A percentile compares a stretch with the other conserved stretches of the same genome.
phyloP scores from a whole-genome alignment of 2,329 filamentous ascomycete genomes.

The Thyridium curvatum region DNA sequence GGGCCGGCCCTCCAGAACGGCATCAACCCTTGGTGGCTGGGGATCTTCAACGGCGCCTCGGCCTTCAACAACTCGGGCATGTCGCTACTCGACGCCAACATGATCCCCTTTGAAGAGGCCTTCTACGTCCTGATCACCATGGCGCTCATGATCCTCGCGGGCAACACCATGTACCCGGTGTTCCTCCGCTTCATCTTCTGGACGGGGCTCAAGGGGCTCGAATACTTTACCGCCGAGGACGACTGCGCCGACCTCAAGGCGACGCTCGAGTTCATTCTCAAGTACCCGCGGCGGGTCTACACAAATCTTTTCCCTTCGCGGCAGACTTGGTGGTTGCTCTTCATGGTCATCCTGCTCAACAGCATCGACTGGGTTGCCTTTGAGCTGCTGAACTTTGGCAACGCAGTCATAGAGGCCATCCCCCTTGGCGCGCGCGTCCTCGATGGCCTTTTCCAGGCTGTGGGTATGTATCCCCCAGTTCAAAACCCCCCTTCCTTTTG shows the following conservation, averaged over 20 bases:
- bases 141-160: conserved; percentile 54
- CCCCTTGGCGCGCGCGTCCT: conserved; percentile 48
- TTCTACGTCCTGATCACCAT: conserved; percentile 46
- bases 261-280: conserved; percentile 47
- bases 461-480: conserved; percentile 29
- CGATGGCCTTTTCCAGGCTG: conserved; percentile 59
- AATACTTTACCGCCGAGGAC: conserved; percentile 26
- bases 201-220: conserved; percentile 36
- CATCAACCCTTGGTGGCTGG: conserved; percentile 62
- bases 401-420: conserved; percentile 45
- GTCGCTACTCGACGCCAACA: conserved; percentile 60
- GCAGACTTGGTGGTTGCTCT: conserved; percentile 61
- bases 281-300: conserved; percentile 52
- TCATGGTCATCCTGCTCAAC: conserved; percentile 54
- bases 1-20: conserved; percentile 45
- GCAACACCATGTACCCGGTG: conserved; percentile 60
- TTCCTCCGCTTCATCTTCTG: conserved; percentile 57
- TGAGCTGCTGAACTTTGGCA: conserved; percentile 59
- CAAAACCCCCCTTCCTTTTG: neutral
- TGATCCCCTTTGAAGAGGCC: conserved; percentile 51
- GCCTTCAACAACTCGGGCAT: conserved; percentile 70
- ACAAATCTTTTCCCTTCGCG: conserved; percentile 58
- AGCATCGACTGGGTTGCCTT: conserved; percentile 60
- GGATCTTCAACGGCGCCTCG: conserved; percentile 60
- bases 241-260: conserved; percentile 34